Evolutionary conservation across 2,329 filamentous ascomycete species (phyloP).

Genomic region (Apiospora koreana): DNA sequence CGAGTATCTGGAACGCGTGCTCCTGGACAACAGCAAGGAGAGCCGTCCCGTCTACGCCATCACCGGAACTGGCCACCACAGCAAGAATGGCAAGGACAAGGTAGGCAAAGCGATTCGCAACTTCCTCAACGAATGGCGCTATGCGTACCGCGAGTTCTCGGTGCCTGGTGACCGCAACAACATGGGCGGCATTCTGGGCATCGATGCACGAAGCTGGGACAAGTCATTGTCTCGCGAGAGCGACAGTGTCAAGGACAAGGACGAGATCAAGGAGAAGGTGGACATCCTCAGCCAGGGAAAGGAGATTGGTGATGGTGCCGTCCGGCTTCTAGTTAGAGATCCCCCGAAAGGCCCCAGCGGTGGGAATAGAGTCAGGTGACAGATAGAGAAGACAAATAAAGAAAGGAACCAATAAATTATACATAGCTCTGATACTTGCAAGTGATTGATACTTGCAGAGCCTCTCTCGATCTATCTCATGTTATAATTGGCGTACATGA

Average conservation of each 20-base stretch:
- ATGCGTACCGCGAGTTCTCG: constrained; percentile 93
- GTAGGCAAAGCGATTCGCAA: constrained; percentile 89
- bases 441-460: not conserved
- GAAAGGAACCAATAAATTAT: constrained; percentile 24
- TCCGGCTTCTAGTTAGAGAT: constrained; percentile 64
- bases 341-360: constrained; percentile 59
- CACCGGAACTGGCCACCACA: constrained; percentile 94
- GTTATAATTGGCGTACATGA: no score
- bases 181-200: constrained; percentile 74
- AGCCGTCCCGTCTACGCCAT: constrained; percentile 87
- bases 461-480: not conserved
- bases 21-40: constrained; percentile 77
- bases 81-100: constrained; percentile 98
- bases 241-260: constrained; percentile 35
- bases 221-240: constrained; percentile 56
- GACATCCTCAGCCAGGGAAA: constrained; percentile 67
- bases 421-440: not conserved
- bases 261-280: constrained; percentile 42
- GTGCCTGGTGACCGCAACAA: constrained; percentile 88
- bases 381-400: constrained; percentile 19
- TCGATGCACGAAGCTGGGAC: constrained; percentile 69
- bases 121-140: constrained; percentile 94
- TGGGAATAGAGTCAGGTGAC: constrained; percentile 44
- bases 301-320: constrained; percentile 68
- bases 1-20: constrained; percentile 85